Evolutionary conservation across 2,329 filamentous ascomycete genomes (phyloP), one percentile per base, ranked within the genome.

Genomic region (Aulographum hederae): DNA sequence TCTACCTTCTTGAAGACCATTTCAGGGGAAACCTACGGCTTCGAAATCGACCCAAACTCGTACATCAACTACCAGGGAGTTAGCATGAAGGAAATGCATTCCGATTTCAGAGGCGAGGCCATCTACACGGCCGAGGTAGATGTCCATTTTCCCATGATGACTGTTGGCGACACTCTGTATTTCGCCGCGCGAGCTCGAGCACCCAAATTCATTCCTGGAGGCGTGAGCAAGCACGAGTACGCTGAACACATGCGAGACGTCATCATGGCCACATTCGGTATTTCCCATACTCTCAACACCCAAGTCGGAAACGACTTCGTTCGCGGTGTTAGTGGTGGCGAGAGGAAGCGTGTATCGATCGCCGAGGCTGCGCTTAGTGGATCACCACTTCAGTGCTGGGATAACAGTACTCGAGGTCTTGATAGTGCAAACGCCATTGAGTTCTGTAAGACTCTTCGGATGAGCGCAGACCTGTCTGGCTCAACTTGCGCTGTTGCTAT

Each of bases 121-220:
- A 85, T 89, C 49, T 89, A 89, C 55, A 85, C 78, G 0, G 78
- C 78, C 36, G 80, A 89, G 51, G 74, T 80, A 21, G 82, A 91
- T 47, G 74, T 78, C 4, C 78, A 85, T 53, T 85, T 85, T 46
- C 77, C 78, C 10, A 68, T 74, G 55, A 55, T 89, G 43, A 73
- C 69, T 2, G 79, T 86, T 27, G 78, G 78, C 32, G 76, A 86
- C 43, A 89, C 80, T 1, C 62, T 86, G 29, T 74, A 70, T 33
- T 86, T 86, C 38, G 79, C 79, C 13, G 78, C 79, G 3, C 61
- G 69, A 13, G 76, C 78, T 4, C 65, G 76, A 34, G 67, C 74
- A 31, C 74, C 76, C 2, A 65, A 67, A 26, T 43, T 65, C 19
- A 61, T 74, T 2, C 73, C 74, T 4, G 56, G 62, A 5, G 72